Conservation (phyloP, 2,329 filamentous ascomycete genomes). For the Trichoderma sp. region DNA sequence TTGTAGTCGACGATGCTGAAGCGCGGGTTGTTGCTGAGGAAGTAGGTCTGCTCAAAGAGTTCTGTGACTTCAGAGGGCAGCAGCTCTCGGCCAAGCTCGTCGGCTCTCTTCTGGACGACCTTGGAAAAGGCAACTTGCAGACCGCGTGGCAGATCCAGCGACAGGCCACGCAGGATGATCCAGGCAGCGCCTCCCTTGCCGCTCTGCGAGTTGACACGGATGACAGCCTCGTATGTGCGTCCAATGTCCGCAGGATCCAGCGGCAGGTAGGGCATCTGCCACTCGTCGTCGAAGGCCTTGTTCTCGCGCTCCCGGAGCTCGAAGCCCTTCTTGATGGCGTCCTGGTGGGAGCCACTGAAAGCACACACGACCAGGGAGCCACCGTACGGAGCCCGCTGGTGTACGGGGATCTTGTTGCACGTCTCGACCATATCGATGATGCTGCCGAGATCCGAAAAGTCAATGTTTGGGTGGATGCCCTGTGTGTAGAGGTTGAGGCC, state of each 20-base stretch:
- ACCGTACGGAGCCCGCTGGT: slow-evolving; percentile 86
- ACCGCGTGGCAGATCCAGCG: slow-evolving; percentile 89
- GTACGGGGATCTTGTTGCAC: slow-evolving; percentile 92
- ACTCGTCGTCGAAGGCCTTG: slow-evolving; percentile 64
- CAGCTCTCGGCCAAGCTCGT: slow-evolving; percentile 80
- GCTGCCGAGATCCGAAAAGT: slow-evolving; percentile 85
- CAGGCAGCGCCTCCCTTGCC: slow-evolving; percentile 94
- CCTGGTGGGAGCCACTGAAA: slow-evolving; percentile 90
- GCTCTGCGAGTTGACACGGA: slow-evolving; percentile 94
- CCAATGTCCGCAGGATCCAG: slow-evolving; percentile 93
- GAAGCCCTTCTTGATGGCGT: slow-evolving; percentile 94
- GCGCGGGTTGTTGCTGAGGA: slow-evolving; percentile 77
- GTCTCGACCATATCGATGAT: slow-evolving; percentile 89
- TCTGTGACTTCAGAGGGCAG: slow-evolving; percentile 79
- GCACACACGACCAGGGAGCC: slow-evolving; percentile 90
- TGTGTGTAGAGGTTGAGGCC: slow-evolving; percentile 95
- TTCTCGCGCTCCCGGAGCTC: slow-evolving; percentile 65
- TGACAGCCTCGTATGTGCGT: slow-evolving; percentile 95
- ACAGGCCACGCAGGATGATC: slow-evolving; percentile 86
- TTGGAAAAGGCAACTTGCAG: slow-evolving; percentile 89
- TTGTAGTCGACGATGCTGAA: slow-evolving; percentile 90
- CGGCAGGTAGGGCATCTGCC: slow-evolving; percentile 89
- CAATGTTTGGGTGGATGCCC: slow-evolving; percentile 79
- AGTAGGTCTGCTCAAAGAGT: slow-evolving; percentile 88
- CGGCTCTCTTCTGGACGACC: slow-evolving; percentile 80